Conservation (phyloP, 352 stramenopile genomes). For the Globisporangium spiculum region DNA sequence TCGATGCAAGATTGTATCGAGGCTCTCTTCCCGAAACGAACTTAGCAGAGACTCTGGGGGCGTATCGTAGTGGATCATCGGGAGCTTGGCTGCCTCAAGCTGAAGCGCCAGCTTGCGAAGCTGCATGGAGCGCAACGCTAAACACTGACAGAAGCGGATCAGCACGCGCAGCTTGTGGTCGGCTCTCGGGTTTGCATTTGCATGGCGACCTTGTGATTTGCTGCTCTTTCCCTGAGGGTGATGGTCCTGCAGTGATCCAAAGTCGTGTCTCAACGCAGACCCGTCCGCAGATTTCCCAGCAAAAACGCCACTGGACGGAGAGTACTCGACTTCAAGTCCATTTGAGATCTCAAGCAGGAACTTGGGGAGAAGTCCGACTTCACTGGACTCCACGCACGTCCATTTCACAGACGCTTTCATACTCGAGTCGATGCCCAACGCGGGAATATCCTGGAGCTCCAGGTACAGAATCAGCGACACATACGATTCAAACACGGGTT, state of each 20-base stretch:
- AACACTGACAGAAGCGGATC: slow-evolving; percentile 50
- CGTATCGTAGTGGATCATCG: slow-evolving; percentile 52
- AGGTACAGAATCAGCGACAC: slow-evolving; percentile 47
- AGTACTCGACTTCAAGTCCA: slow-evolving; percentile 31
- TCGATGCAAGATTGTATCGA: slow-evolving; percentile 15
- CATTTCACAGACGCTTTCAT: slow-evolving; percentile 27
- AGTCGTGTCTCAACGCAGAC: slow-evolving; percentile 25
- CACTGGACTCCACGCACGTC: slow-evolving; percentile 43
- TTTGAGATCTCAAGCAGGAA: slow-evolving; percentile 44
- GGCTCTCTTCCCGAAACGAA: slow-evolving; percentile 27
- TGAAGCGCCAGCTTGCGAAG: slow-evolving; percentile 42
- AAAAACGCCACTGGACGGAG: slow-evolving; percentile 27
- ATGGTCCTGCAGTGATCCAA: slow-evolving; percentile 5
- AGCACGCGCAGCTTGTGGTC: slow-evolving; percentile 22
- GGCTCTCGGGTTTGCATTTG: background rate
- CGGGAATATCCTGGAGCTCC: slow-evolving; percentile 37
- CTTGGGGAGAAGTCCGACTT: slow-evolving; percentile 35
- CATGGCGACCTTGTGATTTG: background rate
- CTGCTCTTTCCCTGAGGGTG: background rate
- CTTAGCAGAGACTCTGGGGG: slow-evolving; percentile 42
- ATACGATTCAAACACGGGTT: slow-evolving; percentile 5
- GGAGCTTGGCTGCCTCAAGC: slow-evolving; percentile 31
- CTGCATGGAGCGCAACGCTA: slow-evolving; percentile 48
- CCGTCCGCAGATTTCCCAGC: slow-evolving; percentile 22
- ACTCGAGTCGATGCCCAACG: slow-evolving; percentile 30